Conservation (phyloP, 306 rosid species). For the Canavalia gladiata region DNA sequence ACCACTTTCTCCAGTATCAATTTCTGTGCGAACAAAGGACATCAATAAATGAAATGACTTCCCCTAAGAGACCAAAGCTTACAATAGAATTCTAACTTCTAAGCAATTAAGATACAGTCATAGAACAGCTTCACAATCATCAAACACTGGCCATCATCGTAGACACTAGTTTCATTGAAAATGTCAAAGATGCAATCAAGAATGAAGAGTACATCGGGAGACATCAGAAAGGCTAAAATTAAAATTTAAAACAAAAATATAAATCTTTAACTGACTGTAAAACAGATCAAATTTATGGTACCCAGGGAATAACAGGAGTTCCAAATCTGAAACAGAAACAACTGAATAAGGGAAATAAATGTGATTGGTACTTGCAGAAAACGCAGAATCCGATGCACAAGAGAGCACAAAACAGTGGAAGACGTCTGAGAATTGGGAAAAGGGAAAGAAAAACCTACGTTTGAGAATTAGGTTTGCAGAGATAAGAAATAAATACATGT, state of each 20-base stretch:
- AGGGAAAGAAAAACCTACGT: too few relatives aligned
- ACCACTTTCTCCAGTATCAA: not conserved
- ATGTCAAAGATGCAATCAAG: slow-evolving; percentile 30
- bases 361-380: too few relatives aligned
- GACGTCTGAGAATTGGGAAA: too few relatives aligned
- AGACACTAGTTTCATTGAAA: slow-evolving; percentile 13
- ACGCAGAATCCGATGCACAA: too few relatives aligned
- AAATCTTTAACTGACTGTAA: not conserved
- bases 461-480: too few relatives aligned
- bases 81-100: not conserved
- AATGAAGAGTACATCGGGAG: slow-evolving; percentile 21
- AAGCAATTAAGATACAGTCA: slow-evolving; percentile 45
- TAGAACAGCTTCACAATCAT: slow-evolving; percentile 35
- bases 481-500: not conserved
- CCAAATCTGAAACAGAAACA: slow-evolving; percentile 44
- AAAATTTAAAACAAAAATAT: not conserved
- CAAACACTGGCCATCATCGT: not conserved
- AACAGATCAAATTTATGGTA: slow-evolving; percentile 38
- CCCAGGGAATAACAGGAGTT: slow-evolving; percentile 3
- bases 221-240: slow-evolving; percentile 1
- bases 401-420: too few relatives aligned
- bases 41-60: slow-evolving; percentile 16
- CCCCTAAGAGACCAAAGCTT: not conserved
- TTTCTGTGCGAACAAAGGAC: slow-evolving; percentile 21
- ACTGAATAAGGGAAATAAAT: not conserved